Evolutionary conservation across 768 basidiomycete species (phyloP), one percentile per base, ranked within the genome.

Genomic region (Goffeauzyma gilvescens): DNA sequence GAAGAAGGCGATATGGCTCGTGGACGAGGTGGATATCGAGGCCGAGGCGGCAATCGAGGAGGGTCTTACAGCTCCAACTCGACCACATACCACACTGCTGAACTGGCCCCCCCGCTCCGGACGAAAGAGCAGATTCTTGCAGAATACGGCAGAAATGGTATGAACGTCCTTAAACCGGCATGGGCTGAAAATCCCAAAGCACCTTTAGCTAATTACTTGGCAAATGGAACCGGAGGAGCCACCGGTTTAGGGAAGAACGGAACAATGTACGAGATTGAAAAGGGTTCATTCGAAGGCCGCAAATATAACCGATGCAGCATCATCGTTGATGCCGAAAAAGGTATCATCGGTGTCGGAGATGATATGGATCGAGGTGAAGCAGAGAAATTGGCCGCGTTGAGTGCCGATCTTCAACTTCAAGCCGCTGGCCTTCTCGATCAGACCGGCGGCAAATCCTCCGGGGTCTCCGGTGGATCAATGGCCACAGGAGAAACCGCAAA

Each of bases 311-410:
- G 66, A 44, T 59, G 52, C 13, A 56, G 57, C 20, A 53, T 65
- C n/a, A 46, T 50, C 8, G 55, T 53, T 14, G 58, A 62, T 39
- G 32, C 38, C 8, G 38, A 42, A 15, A 21, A 50, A 6, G 55
- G 53, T 21, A 58, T 82, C 25, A 53, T 71, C 42, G 82, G 73
- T 6, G 60, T 76, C 2, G 83, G 81, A 6, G 78, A 83, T 60
- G 65, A 68, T 34, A 9, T 58, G 4, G 67, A 64, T 12, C 75
- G 69, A 59, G 77, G 75, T 51, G 70, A 76, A 17, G 76, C 85
- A 0, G 74, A 79, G 51, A 71, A 71, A 57, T 66, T 86, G n/a
- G 81, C 83, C 5, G 77, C 78, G 1, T 64, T 85, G 20, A 76
- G 76, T 32, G 78, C 76, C 6, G 61, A 80, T 25, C 73, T 79